Conservation (phyloP, 2,329 filamentous ascomycete genomes). For the Ophiostoma quercus region DNA sequence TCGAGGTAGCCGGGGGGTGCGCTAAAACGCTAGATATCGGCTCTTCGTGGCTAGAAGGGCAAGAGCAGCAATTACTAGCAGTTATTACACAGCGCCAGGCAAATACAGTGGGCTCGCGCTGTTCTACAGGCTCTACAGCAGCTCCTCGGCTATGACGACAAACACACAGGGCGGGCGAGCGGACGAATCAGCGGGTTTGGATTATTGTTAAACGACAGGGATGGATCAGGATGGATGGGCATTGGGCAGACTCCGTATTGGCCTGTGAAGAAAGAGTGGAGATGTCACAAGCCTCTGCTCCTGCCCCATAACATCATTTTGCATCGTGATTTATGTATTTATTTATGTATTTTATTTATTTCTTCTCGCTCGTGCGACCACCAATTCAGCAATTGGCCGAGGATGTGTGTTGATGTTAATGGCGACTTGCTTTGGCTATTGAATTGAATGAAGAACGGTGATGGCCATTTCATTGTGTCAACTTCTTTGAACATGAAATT, state of each 20-base stretch:
- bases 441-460: neutral
- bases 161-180: conserved; percentile 27
- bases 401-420: conserved; percentile 4
- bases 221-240: conserved; percentile 17
- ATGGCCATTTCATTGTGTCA: no score
- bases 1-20: conserved; percentile 29
- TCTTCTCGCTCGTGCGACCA: conserved; percentile 8
- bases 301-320: conserved; percentile 3
- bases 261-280: conserved; percentile 15
- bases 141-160: conserved; percentile 33
- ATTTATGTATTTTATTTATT: neutral
- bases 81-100: neutral
- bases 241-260: conserved; percentile 2
- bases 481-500: neutral
- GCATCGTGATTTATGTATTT: neutral
- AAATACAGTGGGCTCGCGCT: conserved; percentile 6
- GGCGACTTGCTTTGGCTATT: no score
- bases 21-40: conserved; percentile 23
- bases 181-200: conserved; percentile 30
- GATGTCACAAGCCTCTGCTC: conserved; percentile 22
- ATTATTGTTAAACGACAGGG: conserved; percentile 28
- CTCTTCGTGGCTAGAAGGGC: conserved; percentile 25
- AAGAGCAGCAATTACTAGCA: conserved; percentile 15
- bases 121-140: conserved; percentile 10
- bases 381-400: conserved; percentile 21